Base-by-base conservation (phyloP, 2,329 filamentous ascomycete species). In the Monosporascus sp. region DNA sequence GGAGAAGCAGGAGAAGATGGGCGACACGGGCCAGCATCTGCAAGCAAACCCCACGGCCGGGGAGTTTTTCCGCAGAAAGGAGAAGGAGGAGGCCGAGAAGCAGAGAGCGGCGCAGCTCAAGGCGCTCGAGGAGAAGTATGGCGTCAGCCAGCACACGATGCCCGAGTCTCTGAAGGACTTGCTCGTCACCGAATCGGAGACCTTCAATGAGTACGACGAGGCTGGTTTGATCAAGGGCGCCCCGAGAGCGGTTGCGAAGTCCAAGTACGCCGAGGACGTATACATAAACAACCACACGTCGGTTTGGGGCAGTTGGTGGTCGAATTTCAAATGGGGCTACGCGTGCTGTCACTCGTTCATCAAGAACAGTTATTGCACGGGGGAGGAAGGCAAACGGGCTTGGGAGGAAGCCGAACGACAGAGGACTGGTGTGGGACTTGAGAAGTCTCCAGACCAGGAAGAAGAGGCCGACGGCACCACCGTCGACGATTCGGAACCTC, bases 251-350 rank as follows among this genome's bases (percentile, higher is more conserved):
- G 80, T 81, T 50, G 88, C 87, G 49, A 93, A 89, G 69, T 96
- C 90, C 41, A 97, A 97, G 68, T 99, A 99, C 66, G 73, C 86
- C 5, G 94, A 99, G 67, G 90, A 99, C 64, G 79, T 97, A 1
- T 75, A 88, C 51, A 81, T 88, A 68, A 93, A 96, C 75, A 99
- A 99, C 66, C 94, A 99, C 72, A 90, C 84, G 3, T 87, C 88
- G 0, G 87, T 96, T 3, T 99, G 91, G 89, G 94, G 94, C 48
- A 96, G 91, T 65, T 99, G 94, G 94, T 99, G 94, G 94, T 83
- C 85, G 50, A 86, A 90, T 66, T 97, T 97, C 74, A 82, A 87
- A 71, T 99, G 94, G 94, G 94, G 94, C 1, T 99, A 96, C 71
- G 82, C 89, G 22, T 99, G 94, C 71, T 99, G 94, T 75, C 91